Evolutionary conservation across 345 rosid species (phyloP).

Genomic region (Citrus unshiu): DNA sequence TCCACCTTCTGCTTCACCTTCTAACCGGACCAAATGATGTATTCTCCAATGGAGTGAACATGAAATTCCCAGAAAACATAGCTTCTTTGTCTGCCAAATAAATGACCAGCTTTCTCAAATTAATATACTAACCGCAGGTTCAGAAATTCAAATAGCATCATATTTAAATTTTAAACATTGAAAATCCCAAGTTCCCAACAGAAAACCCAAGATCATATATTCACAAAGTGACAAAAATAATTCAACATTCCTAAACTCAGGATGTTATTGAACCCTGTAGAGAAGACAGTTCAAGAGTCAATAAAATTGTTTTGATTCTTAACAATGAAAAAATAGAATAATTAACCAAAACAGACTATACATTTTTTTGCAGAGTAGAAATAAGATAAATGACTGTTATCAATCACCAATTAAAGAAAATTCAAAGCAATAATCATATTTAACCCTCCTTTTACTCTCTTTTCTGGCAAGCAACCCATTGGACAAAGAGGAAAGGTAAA

Average conservation of each 20-base stretch:
- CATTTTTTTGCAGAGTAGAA: not conserved
- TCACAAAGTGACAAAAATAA: not conserved
- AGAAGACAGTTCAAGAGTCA: not conserved
- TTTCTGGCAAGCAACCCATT: not conserved
- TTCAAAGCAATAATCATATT: not conserved
- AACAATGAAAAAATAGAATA: not conserved
- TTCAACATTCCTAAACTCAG: not conserved
- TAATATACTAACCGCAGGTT: not conserved
- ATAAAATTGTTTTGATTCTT: not conserved
- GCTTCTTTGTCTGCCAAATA: slow-evolving; percentile 72
- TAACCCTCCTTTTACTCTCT: not conserved
- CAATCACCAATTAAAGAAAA: not conserved
- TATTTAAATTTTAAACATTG: not conserved
- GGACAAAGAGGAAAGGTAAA: not conserved
- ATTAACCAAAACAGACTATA: not conserved
- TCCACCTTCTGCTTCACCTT: slow-evolving; percentile 4
- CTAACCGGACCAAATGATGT: slow-evolving; percentile 20
- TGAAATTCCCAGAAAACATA: slow-evolving; percentile 85
- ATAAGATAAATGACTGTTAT: not conserved
- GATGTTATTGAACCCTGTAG: not conserved
- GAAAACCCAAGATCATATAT: not conserved
- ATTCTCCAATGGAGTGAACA: slow-evolving; percentile 61
- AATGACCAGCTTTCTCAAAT: slow-evolving; percentile 16
- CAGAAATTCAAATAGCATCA: not conserved
- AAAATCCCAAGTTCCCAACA: slow-evolving; percentile 11